A percentile compares a stretch with the other conserved stretches of the same genome.
Conservation (phyloP, 2,329 filamentous ascomycete species). For the Eutypella sp. region DNA sequence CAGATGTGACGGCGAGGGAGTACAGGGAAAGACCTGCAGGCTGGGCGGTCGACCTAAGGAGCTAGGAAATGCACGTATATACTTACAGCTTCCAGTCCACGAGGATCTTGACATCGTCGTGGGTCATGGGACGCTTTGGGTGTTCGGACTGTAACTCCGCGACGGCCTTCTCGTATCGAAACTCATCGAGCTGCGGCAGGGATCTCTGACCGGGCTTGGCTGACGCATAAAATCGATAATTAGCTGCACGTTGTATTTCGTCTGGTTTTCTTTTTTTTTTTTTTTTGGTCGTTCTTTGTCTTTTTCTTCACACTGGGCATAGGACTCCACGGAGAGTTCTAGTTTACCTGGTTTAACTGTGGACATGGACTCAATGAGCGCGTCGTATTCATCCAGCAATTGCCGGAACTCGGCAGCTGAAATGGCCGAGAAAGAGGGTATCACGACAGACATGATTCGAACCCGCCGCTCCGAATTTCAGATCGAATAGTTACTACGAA, state of each 20-base stretch:
- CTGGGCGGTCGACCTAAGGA: too few relatives aligned
- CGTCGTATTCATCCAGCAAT: slow-evolving; percentile 32
- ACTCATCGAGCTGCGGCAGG: slow-evolving; percentile 54
- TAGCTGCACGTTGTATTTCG: slow-evolving; percentile 3
- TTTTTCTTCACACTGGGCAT: too few relatives aligned
- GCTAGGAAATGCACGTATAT: slow-evolving; percentile 4
- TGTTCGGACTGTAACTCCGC: slow-evolving; percentile 35
- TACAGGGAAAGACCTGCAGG: too few relatives aligned
- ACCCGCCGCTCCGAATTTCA: background rate
- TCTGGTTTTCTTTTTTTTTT: background rate
- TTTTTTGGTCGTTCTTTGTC: slow-evolving; percentile 10
- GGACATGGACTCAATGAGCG: slow-evolving; percentile 39
- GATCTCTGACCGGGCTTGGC: slow-evolving; percentile 46
- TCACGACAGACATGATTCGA: too few relatives aligned
- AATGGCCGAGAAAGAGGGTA: slow-evolving; percentile 19
- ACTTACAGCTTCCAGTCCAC: slow-evolving; percentile 70
- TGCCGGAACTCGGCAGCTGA: slow-evolving; percentile 29
- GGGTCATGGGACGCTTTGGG: slow-evolving; percentile 38
- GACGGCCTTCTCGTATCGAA: slow-evolving; percentile 53
- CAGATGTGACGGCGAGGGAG: too few relatives aligned
- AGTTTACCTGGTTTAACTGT: slow-evolving; percentile 38
- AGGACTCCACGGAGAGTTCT: too few relatives aligned
- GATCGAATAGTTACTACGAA: too few relatives aligned
- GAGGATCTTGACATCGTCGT: slow-evolving; percentile 54
- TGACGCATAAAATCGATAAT: slow-evolving; percentile 18